A percentile compares a stretch with the other conserved stretches of the same genome.
phyloP scores from a whole-genome alignment of 306 rosid species.

The Herpetospermum pedunculosum region DNA sequence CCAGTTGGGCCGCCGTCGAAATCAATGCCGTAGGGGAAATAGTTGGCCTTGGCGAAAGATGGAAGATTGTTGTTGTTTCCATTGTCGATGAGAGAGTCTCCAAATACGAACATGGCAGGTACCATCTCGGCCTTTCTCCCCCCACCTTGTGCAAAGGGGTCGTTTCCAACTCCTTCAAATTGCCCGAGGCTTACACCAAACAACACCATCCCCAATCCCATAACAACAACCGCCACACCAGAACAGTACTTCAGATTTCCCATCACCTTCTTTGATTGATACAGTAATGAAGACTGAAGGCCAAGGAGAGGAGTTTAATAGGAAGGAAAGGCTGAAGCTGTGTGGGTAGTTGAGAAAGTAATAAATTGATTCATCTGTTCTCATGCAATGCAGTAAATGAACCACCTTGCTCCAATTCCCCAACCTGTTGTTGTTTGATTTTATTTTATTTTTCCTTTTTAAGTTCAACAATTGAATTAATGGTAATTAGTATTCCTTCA shows the following conservation, averaged over 20 bases:
- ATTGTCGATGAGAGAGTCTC: constrained; percentile 87
- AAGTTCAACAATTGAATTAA: too few relatives aligned
- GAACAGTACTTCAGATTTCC: constrained; percentile 20
- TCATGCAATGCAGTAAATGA: constrained; percentile 29
- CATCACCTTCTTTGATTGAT: constrained; percentile 15
- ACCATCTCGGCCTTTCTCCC: constrained; percentile 31
- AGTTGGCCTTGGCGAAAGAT: constrained; percentile 88
- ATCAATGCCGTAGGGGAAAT: constrained; percentile 84
- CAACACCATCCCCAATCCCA: constrained; percentile 10
- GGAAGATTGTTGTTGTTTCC: constrained; percentile 84
- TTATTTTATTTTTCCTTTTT: too few relatives aligned
- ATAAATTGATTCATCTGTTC: constrained; percentile 49
- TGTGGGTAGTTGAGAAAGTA: constrained; percentile 44
- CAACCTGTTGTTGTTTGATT: too few relatives aligned
- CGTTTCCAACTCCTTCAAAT: not conserved
- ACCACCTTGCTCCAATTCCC: too few relatives aligned
- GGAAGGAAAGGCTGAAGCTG: not conserved
- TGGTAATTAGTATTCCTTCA: too few relatives aligned
- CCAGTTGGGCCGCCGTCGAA: constrained; percentile 84
- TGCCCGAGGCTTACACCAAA: constrained; percentile 26
- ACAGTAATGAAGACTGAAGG: not conserved
- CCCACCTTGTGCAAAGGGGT: not conserved
- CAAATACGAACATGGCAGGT: constrained; percentile 90
- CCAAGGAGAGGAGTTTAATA: constrained; percentile 10
- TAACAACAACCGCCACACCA: constrained; percentile 13